A percentile compares a stretch with the other conserved stretches of the same genome.
Evolutionary conservation across 495 filamentous ascomycete genomes (phyloP).

Genomic region (Talaromyces thailandensis): DNA sequence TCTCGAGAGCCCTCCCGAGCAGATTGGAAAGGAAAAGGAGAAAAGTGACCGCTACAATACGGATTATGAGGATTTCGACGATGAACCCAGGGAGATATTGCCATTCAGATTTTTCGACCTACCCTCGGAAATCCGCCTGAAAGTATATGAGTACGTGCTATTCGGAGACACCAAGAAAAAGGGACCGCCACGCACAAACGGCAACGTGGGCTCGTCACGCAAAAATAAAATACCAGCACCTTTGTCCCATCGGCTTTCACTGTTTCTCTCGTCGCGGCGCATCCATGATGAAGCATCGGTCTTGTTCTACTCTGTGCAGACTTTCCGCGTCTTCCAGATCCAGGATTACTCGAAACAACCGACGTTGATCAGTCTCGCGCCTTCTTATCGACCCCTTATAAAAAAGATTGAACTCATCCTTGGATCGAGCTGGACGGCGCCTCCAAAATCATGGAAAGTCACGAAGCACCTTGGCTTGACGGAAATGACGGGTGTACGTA

Average conservation of each 20-base stretch:
- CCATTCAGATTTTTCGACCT: conserved; percentile 71
- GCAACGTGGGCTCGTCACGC: conserved; percentile 63
- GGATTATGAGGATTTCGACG: conserved; percentile 9
- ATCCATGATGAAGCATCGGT: conserved; percentile 65
- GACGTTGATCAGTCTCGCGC: conserved; percentile 33
- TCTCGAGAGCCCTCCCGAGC: conserved; percentile 14
- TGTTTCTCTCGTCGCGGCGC: conserved; percentile 54
- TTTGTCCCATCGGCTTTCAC: conserved; percentile 37
- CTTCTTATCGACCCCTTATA: conserved; percentile 55
- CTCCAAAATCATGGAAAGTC: conserved; percentile 65
- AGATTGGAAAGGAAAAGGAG: conserved; percentile 15
- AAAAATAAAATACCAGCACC: conserved; percentile 51
- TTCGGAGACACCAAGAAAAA: conserved; percentile 27
- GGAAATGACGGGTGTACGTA: conserved; percentile 51
- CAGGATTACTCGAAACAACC: conserved; percentile 60
- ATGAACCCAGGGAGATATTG: background rate
- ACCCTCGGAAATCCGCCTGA: conserved; percentile 65
- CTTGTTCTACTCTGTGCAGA: conserved; percentile 66
- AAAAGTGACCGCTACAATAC: conserved; percentile 7
- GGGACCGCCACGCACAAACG: conserved; percentile 13
- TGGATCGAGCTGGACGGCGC: conserved; percentile 71
- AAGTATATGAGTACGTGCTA: conserved; percentile 60
- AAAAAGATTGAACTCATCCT: conserved; percentile 67
- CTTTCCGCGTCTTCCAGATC: conserved; percentile 69
- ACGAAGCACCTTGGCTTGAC: conserved; percentile 54